Evolutionary conservation across 2,329 filamentous ascomycete species (phyloP).

Genomic region (Chaetomium strumarium): DNA sequence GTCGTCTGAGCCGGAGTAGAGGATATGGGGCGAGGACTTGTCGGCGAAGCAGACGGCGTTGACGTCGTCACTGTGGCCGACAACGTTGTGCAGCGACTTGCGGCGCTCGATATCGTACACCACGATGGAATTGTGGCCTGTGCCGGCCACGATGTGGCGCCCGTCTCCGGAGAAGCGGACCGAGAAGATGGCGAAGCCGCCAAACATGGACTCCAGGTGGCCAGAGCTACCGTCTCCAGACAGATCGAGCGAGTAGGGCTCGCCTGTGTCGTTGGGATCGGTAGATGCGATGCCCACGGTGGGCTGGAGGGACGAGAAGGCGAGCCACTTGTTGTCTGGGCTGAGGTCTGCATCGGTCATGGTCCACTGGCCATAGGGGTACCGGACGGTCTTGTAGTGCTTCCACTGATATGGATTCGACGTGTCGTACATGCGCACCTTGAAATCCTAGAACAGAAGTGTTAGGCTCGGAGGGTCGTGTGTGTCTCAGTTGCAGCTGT

Average conservation of each 20-base stretch:
- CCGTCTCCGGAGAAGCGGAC: slow-evolving; percentile 90
- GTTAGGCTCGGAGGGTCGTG: neutral
- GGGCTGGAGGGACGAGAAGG: slow-evolving; percentile 83
- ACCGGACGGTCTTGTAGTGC: slow-evolving; percentile 85
- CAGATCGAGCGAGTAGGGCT: slow-evolving; percentile 75
- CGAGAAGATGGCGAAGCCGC: slow-evolving; percentile 70
- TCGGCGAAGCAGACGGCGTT: slow-evolving; percentile 97
- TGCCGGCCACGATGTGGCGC: slow-evolving; percentile 83
- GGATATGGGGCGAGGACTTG: slow-evolving; percentile 78
- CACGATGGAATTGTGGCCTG: slow-evolving; percentile 70
- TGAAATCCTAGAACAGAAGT: slow-evolving; percentile 61
- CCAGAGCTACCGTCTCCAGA: slow-evolving; percentile 36
- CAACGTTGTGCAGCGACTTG: slow-evolving; percentile 65
- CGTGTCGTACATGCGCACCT: slow-evolving; percentile 95
- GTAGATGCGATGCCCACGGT: slow-evolving; percentile 82
- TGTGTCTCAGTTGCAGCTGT: too few relatives aligned
- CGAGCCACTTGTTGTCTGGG: slow-evolving; percentile 85
- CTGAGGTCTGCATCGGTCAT: slow-evolving; percentile 89
- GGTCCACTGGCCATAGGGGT: slow-evolving; percentile 88
- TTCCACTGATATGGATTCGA: slow-evolving; percentile 93
- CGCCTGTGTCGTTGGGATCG: slow-evolving; percentile 72
- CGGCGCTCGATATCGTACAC: slow-evolving; percentile 89
- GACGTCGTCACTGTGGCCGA: slow-evolving; percentile 80
- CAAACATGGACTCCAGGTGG: slow-evolving; percentile 24
- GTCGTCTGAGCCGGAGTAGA: slow-evolving; percentile 95